Evolutionary conservation across 192 early-diverging fungal species (phyloP).

Genomic region (Backusella morwellensis): DNA sequence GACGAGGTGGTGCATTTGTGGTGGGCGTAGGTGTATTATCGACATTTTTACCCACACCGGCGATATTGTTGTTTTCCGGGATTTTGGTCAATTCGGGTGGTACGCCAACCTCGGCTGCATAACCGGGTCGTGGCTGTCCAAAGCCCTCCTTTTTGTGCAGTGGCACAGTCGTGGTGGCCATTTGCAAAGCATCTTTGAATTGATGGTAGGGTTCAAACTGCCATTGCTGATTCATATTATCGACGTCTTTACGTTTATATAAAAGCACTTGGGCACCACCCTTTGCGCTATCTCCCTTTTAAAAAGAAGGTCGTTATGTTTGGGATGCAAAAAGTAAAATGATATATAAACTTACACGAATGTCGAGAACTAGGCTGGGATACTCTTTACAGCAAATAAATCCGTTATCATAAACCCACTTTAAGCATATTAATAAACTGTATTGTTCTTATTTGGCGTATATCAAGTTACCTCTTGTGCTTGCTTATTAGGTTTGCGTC

Average conservation of each 20-base stretch:
- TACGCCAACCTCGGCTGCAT: constrained; percentile 32
- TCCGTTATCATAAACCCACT: constrained; percentile 34
- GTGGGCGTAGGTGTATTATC: neutral
- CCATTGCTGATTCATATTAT: constrained; percentile 38
- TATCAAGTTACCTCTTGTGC: constrained; percentile 22
- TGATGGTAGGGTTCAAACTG: constrained; percentile 27
- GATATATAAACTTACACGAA: constrained; percentile 20
- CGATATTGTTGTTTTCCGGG: constrained; percentile 25
- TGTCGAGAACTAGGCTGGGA: constrained; percentile 34
- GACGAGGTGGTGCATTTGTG: constrained; percentile 11
- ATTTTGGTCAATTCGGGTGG: constrained; percentile 23
- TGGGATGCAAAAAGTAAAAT: neutral
- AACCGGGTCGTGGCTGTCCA: constrained; percentile 29
- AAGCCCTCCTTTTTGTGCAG: constrained; percentile 31
- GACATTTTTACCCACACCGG: constrained; percentile 16
- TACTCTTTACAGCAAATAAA: constrained; percentile 31
- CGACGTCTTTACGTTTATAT: constrained; percentile 34
- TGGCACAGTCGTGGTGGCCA: constrained; percentile 6
- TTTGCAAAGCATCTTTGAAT: constrained; percentile 22
- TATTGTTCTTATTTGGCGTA: too few relatives aligned
- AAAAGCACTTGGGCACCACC: constrained; percentile 34
- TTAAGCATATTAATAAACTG: neutral
- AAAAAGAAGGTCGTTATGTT: neutral
- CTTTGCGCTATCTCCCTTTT: constrained; percentile 31
- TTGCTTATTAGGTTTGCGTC: constrained; percentile 18